These are phyloP conservation scores for Leptodermis oblonga DNA, from an alignment of 257 asterid species.

Conservation along the genomic window DNA sequence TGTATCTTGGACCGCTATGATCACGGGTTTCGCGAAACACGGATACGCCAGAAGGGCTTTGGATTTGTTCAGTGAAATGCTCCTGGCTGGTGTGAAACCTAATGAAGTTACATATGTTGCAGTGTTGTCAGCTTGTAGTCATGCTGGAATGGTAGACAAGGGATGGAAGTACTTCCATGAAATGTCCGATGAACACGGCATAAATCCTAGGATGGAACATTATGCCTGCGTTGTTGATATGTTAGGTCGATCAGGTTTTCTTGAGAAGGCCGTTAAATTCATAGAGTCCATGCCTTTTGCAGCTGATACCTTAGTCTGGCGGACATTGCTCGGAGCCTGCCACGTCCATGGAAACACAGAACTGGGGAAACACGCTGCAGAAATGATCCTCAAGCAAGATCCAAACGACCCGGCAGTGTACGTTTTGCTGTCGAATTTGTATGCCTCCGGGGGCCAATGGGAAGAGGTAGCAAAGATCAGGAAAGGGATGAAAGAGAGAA, in stretches of 20 bases:
- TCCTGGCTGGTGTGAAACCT: constrained; percentile 52
- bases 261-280: constrained; percentile 52
- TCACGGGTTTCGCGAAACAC: constrained; percentile 85
- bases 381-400: constrained; percentile 59
- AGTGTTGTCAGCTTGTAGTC: constrained; percentile 92
- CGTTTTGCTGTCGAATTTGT: constrained; percentile 67
- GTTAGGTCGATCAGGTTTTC: constrained; percentile 62
- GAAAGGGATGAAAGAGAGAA: constrained; percentile 64
- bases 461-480: constrained; percentile 53
- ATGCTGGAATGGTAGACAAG: constrained; percentile 61
- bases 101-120: constrained; percentile 85
- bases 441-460: constrained; percentile 74
- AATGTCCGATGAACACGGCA: constrained; percentile 54
- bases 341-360: constrained; percentile 56
- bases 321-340: constrained; percentile 87
- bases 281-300: constrained; percentile 61
- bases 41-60: constrained; percentile 63
- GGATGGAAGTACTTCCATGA: constrained; percentile 64
- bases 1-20: constrained; percentile 88
- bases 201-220: constrained; percentile 83
- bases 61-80: constrained; percentile 58
- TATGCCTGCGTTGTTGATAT: constrained; percentile 90
- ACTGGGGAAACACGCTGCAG: constrained; percentile 66
- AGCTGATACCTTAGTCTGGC: constrained; percentile 81
- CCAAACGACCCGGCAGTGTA: constrained; percentile 78